phyloP scores from a whole-genome alignment of 139 green algal genomes.

The Deuterostichococcus epilithicus region DNA sequence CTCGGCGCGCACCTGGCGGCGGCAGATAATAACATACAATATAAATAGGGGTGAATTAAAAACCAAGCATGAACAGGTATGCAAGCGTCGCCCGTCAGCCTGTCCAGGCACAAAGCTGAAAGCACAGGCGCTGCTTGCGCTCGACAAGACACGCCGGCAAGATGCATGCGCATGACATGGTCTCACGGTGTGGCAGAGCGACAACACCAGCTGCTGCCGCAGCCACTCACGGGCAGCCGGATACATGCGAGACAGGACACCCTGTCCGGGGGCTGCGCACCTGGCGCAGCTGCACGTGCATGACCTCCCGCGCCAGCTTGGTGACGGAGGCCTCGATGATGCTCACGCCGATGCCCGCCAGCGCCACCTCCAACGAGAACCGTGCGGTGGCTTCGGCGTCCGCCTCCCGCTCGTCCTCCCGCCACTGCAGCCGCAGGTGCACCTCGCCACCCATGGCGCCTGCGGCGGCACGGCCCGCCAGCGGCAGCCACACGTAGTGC shows the following conservation, averaged over 20 bases:
- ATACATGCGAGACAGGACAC: too few species aligned
- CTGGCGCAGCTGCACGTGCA: slow-evolving; percentile 8
- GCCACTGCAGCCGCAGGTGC: slow-evolving; percentile 38
- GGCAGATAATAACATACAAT: too few species aligned
- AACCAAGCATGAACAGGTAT: neutral
- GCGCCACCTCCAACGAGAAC: slow-evolving; percentile 21
- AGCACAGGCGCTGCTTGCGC: too few species aligned
- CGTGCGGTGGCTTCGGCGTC: neutral
- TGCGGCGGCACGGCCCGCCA: slow-evolving; percentile 12
- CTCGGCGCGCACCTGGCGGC: slow-evolving; percentile 9
- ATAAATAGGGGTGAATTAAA: too few species aligned
- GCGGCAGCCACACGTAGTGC: slow-evolving; percentile 39
- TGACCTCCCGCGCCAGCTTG: slow-evolving; percentile 28
- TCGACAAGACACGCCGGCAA: too few species aligned
- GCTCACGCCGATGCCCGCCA: slow-evolving; percentile 37
- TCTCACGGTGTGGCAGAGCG: too few species aligned
- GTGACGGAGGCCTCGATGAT: slow-evolving; percentile 29
- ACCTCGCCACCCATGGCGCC: slow-evolving; percentile 5
- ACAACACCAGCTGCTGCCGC: too few species aligned
- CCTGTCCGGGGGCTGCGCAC: too few species aligned
- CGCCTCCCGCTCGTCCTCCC: slow-evolving; percentile 9
- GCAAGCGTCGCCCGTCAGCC: too few species aligned
- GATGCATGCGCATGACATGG: too few species aligned
- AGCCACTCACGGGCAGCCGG: too few species aligned
- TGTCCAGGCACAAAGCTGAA: too few species aligned